Evolutionary conservation across 2,329 filamentous ascomycete genomes (phyloP), one percentile per base, ranked within the genome.

Genomic region (Raffaelea deltoideospora): DNA sequence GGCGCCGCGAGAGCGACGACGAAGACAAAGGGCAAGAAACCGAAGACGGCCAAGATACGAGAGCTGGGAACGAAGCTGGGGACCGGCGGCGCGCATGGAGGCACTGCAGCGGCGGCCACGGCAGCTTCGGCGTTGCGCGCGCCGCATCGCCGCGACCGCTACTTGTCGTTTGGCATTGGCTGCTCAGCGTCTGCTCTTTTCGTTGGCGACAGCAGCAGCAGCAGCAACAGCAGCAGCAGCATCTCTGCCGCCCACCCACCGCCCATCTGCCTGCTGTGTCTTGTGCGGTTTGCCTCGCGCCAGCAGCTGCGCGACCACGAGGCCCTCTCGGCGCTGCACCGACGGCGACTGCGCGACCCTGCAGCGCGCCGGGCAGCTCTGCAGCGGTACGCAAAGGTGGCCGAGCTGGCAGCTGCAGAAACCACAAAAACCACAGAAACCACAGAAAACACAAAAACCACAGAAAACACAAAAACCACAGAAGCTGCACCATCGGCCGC

Each of bases 151-250:
- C 47, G 43, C 24, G 50, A 63, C 17, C 59, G 63, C 5, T 58
- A 57, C 9, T 62, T 72, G 39, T 78, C 74, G 1, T 81, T 50
- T 72, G 71, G 14, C 70, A n/a, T n/a, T n/a, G n/a, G n/a, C n/a
- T n/a, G n/a, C n/a, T n/a, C n/a, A n/a, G n/a, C n/a, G n/a, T n/a
- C n/a, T n/a, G n/a, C n/a, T n/a, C n/a, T n/a, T n/a, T n/a, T n/a
- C n/a, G n/a, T n/a, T n/a, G n/a, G n/a, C n/a, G n/a, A n/a, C n/a
- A n/a, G n/a, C n/a, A n/a, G n/a, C n/a, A n/a, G n/a, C n/a, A n/a
- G n/a, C n/a, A n/a, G n/a, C n/a, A n/a, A n/a, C n/a, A n/a, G n/a
- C n/a, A n/a, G n/a, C n/a, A n/a, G n/a, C n/a, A n/a, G n/a, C n/a
- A n/a, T n/a, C n/a, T n/a, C 31, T 2, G n/a, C 20, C 3, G 10